Percentiles rank a stretch among this genome's conserved stretches.
phyloP scores from a whole-genome alignment of 257 asterid species.

The Jaltomata sinuosa region DNA sequence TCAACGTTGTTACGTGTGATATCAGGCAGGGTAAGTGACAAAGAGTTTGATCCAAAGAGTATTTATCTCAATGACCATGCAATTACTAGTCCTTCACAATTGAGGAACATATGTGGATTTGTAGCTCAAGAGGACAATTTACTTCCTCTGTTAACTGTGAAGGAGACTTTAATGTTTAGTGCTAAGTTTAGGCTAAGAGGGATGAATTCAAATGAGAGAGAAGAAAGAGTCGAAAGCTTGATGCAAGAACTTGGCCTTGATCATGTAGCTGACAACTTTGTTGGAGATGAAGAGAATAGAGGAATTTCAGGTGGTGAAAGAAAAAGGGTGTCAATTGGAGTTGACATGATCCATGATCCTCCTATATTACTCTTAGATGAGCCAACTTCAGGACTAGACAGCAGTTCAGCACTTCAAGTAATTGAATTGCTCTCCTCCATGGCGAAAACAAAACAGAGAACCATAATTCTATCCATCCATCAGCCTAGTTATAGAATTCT shows the following conservation, averaged over 20 bases:
- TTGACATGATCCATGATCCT: constrained; percentile 79
- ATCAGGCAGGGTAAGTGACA: constrained; percentile 51
- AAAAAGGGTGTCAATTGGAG: constrained; percentile 76
- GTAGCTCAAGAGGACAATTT: constrained; percentile 80
- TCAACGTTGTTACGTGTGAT: constrained; percentile 55
- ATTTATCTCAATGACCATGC: constrained; percentile 34
- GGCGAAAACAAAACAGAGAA: constrained; percentile 56
- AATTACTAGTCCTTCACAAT: constrained; percentile 33
- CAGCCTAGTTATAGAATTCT: constrained; percentile 82
- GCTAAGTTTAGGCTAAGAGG: constrained; percentile 59
- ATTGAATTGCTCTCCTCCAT: constrained; percentile 59
- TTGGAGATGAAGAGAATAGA: constrained; percentile 77
- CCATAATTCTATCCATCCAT: constrained; percentile 58
- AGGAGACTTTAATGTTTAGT: constrained; percentile 59
- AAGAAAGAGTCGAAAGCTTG: constrained; percentile 45
- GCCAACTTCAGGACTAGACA: constrained; percentile 87
- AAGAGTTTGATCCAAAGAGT: constrained; percentile 39
- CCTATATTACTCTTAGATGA: constrained; percentile 65
- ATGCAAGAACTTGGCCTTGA: constrained; percentile 82
- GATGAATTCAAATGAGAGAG: constrained; percentile 31
- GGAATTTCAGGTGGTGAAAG: constrained; percentile 88
- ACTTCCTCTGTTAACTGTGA: constrained; percentile 69
- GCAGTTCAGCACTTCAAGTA: constrained; percentile 81
- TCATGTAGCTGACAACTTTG: constrained; percentile 58
- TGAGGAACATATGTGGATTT: constrained; percentile 71